phyloP scores from a whole-genome alignment of 1,139 yeast species.

The Debaryomyces coudertii region DNA sequence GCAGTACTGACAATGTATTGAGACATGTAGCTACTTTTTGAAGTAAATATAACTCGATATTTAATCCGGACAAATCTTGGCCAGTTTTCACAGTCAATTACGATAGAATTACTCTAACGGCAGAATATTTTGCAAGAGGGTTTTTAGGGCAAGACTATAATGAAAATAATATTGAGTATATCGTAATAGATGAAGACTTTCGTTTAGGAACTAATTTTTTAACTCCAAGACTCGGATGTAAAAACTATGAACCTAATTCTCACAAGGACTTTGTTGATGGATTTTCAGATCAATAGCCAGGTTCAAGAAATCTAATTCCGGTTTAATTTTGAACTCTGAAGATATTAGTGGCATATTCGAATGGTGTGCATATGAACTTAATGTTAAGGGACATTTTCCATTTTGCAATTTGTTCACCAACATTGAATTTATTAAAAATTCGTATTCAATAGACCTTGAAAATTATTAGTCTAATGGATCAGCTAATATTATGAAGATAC shows the following conservation, averaged over 20 bases:
- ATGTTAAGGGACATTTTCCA: constrained; percentile 50
- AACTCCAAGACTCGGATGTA: constrained; percentile 34
- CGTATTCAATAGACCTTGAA: constrained; percentile 48
- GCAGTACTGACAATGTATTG: constrained; percentile 23
- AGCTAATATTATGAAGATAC: constrained; percentile 44
- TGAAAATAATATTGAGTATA: constrained; percentile 21
- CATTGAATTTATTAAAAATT: constrained; percentile 48
- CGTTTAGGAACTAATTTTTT: constrained; percentile 31
- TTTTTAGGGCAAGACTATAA: constrained; percentile 26
- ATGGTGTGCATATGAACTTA: constrained; percentile 59
- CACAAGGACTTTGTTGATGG: constrained; percentile 34
- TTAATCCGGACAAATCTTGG: constrained; percentile 21
- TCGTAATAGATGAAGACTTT: constrained; percentile 28
- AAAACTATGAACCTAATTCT: constrained; percentile 18
- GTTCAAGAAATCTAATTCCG: constrained; percentile 44
- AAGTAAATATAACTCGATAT: constrained; percentile 31
- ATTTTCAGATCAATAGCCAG: constrained; percentile 38
- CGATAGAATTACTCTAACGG: constrained; percentile 34
- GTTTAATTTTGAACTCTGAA: constrained; percentile 32
- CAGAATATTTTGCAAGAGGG: constrained; percentile 34
- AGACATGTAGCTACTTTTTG: constrained; percentile 38
- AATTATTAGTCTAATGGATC: constrained; percentile 56
- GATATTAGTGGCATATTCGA: constrained; percentile 47
- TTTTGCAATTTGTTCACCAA: constrained; percentile 56
- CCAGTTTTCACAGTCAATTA: constrained; percentile 38